phyloP scores from a whole-genome alignment of 2,329 filamentous ascomycete species.

The Hysterium pulicare region DNA sequence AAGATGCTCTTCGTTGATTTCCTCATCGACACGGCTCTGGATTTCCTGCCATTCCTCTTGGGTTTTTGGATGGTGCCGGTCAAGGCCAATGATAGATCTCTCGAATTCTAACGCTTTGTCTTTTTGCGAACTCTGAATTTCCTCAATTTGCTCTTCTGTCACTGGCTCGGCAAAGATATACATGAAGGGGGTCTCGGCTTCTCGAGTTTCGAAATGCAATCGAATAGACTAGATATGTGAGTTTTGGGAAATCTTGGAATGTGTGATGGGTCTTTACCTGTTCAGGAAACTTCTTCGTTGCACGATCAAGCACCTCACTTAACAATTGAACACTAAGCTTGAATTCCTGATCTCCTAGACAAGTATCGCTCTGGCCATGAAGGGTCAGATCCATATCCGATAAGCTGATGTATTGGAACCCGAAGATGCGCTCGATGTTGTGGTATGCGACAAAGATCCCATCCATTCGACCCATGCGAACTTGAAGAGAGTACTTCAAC shows the following conservation, averaged over 20 bases:
- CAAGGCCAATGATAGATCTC: constrained; percentile 52
- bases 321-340: constrained; percentile 73
- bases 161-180: constrained; percentile 90
- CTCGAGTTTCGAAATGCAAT: constrained; percentile 76
- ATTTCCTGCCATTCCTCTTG: constrained; percentile 30
- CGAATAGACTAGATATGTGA: constrained; percentile 59
- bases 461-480: constrained; percentile 96
- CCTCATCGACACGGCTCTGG: constrained; percentile 30
- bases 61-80: constrained; percentile 24
- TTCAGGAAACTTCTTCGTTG: constrained; percentile 70
- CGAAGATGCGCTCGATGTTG: constrained; percentile 92
- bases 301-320: constrained; percentile 74
- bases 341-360: constrained; percentile 80
- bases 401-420: constrained; percentile 90
- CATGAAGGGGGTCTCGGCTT: constrained; percentile 62
- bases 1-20: constrained; percentile 24
- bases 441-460: constrained; percentile 97
- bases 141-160: constrained; percentile 64
- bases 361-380: constrained; percentile 69
- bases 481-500: constrained; percentile 94
- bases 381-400: constrained; percentile 84
- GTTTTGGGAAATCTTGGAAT: neutral
- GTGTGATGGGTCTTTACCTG: constrained; percentile 37
- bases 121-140: constrained; percentile 67
- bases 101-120: constrained; percentile 68